A percentile compares a stretch with the other conserved stretches of the same genome.
Evolutionary conservation across 2,329 filamentous ascomycete genomes (phyloP).

Genomic region (Claviceps purpurea): DNA sequence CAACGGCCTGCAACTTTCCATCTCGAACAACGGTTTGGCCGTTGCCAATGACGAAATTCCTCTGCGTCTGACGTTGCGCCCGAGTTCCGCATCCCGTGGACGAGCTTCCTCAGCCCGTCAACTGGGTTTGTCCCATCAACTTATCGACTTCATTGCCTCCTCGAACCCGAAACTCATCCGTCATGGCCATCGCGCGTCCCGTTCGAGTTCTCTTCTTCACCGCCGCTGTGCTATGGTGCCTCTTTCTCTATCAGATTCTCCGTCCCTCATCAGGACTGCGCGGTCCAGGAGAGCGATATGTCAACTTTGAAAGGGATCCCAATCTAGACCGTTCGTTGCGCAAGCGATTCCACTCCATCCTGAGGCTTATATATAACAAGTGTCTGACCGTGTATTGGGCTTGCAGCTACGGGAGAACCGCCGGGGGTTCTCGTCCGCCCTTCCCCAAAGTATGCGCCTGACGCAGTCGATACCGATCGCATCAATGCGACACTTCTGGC

Average conservation of each 20-base stretch:
- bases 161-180: background rate
- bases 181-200: slow-evolving; percentile 75
- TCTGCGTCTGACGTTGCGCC: background rate
- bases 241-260: slow-evolving; percentile 66
- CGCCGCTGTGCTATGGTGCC: slow-evolving; percentile 60
- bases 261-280: slow-evolving; percentile 37
- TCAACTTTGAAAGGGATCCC: slow-evolving; percentile 63
- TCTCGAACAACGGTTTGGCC: no score
- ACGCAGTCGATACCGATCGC: slow-evolving; percentile 62
- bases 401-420: slow-evolving; percentile 67
- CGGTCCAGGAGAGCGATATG: slow-evolving; percentile 28
- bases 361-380: background rate
- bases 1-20: background rate
- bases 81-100: background rate
- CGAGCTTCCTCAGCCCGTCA: background rate
- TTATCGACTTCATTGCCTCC: background rate
- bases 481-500: slow-evolving; percentile 89
- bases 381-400: slow-evolving; percentile 8
- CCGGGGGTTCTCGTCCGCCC: slow-evolving; percentile 61
- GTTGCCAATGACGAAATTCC: background rate
- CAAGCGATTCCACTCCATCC: background rate
- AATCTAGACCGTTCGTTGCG: slow-evolving; percentile 64
- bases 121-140: background rate
- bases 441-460: slow-evolving; percentile 63
- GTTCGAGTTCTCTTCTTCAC: slow-evolving; percentile 65